phyloP scores from a whole-genome alignment of 176 grass and related monocot species.

The Calamus simplicifolius region DNA sequence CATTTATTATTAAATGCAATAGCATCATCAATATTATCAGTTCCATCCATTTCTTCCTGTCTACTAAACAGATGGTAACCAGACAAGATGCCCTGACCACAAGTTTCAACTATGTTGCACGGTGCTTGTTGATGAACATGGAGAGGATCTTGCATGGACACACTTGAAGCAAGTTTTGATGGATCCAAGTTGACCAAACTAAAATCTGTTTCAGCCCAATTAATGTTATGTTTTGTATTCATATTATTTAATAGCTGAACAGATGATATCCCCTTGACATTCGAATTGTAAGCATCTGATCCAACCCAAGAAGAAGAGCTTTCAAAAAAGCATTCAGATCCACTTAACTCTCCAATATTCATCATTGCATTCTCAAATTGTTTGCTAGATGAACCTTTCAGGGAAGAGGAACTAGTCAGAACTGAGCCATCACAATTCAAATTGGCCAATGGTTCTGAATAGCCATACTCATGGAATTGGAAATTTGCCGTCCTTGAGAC shows the following conservation, averaged over 20 bases:
- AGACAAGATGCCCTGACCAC: background rate
- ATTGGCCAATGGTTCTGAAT: background rate
- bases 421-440: slow-evolving; percentile 3
- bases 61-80: background rate
- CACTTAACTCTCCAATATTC: slow-evolving; percentile 1
- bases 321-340: background rate
- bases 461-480: slow-evolving; percentile 1
- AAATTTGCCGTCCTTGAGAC: slow-evolving; percentile 7
- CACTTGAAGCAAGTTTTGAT: slow-evolving; percentile 1
- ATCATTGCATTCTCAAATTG: background rate
- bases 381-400: slow-evolving; percentile 1
- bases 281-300: slow-evolving; percentile 13
- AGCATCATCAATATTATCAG: slow-evolving; percentile 27
- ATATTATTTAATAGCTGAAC: background rate
- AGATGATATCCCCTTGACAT: slow-evolving; percentile 19
- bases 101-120: slow-evolving; percentile 6
- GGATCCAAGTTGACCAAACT: slow-evolving; percentile 1
- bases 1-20: slow-evolving; percentile 42
- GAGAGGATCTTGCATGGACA: background rate
- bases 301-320: slow-evolving; percentile 1
- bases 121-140: background rate
- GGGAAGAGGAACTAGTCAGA: slow-evolving; percentile 4
- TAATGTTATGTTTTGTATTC: slow-evolving; percentile 9
- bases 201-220: slow-evolving; percentile 13
- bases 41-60: slow-evolving; percentile 34